A percentile compares a stretch with the other conserved stretches of the same genome.
Conservation (phyloP, 345 rosid genomes). For the Sapria himalayana region DNA sequence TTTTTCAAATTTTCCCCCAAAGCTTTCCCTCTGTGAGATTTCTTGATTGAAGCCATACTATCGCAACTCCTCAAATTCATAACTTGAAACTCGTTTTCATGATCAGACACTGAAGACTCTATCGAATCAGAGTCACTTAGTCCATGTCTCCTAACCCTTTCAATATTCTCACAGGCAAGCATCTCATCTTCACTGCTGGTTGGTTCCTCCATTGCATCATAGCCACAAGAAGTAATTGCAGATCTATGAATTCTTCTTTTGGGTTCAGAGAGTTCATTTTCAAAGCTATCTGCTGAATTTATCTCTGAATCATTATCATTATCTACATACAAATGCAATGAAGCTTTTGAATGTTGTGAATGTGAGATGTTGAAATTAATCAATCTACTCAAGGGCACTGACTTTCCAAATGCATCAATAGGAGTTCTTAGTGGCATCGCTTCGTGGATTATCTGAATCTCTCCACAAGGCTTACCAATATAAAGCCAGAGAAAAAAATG, state of each 20-base stretch:
- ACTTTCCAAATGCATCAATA: slow-evolving; percentile 42
- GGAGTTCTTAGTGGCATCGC: slow-evolving; percentile 67
- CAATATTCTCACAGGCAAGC: slow-evolving; percentile 15
- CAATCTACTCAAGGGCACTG: slow-evolving; percentile 24
- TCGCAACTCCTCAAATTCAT: slow-evolving; percentile 12
- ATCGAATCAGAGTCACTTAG: slow-evolving; percentile 11
- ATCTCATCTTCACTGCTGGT: slow-evolving; percentile 55
- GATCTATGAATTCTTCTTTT: slow-evolving; percentile 51
- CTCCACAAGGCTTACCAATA: slow-evolving; percentile 77
- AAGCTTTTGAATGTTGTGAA: slow-evolving; percentile 13
- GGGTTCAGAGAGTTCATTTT: slow-evolving; percentile 46
- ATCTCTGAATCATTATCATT: slow-evolving; percentile 29
- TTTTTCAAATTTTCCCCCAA: slow-evolving; percentile 12
- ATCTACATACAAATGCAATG: slow-evolving; percentile 18
- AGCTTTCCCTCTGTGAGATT: slow-evolving; percentile 15
- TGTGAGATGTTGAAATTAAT: slow-evolving; percentile 10
- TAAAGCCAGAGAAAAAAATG: too few relatives aligned
- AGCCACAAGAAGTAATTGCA: slow-evolving; percentile 21
- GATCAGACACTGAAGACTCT: slow-evolving; percentile 12
- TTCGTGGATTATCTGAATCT: slow-evolving; percentile 74
- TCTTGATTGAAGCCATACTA: slow-evolving; percentile 12
- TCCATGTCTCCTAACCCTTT: slow-evolving; percentile 13
- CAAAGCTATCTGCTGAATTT: slow-evolving; percentile 63
- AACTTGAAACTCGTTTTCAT: slow-evolving; percentile 10
- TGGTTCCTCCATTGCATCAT: slow-evolving; percentile 26